A percentile compares a stretch with the other conserved stretches of the same genome.
These are phyloP conservation scores for Hydnum rufescens DNA, from an alignment of 768 basidiomycete genomes.

Conservation along the genomic window DNA sequence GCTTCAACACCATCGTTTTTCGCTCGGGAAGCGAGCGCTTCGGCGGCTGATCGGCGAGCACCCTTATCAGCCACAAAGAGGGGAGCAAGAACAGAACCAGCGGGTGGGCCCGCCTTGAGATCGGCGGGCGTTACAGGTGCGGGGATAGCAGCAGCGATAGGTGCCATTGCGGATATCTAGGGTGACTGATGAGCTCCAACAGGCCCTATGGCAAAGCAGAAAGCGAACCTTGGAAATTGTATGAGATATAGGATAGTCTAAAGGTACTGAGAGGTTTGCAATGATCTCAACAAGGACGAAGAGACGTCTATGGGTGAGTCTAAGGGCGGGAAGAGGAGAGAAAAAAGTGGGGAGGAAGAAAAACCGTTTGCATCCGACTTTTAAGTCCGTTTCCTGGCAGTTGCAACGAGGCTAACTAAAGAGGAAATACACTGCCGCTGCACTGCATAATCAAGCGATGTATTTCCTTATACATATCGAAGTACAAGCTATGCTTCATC, in stretches of 20 bases:
- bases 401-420: too few relatives aligned
- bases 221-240: background rate
- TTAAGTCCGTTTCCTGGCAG: too few relatives aligned
- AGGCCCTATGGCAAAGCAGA: background rate
- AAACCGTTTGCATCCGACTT: background rate
- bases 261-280: background rate
- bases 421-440: too few relatives aligned
- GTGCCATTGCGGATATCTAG: slow-evolving; percentile 10
- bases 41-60: slow-evolving; percentile 49
- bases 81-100: slow-evolving; percentile 45
- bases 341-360: background rate
- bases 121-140: slow-evolving; percentile 39
- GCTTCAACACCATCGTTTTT: slow-evolving; percentile 73
- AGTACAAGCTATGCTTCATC: background rate
- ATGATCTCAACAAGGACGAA: background rate
- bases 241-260: background rate
- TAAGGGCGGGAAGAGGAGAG: slow-evolving; percentile 4
- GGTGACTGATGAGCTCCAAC: background rate
- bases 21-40: slow-evolving; percentile 46
- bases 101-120: slow-evolving; percentile 41
- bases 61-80: slow-evolving; percentile 79
- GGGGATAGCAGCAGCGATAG: slow-evolving; percentile 30
- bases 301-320: background rate
- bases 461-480: too few relatives aligned
- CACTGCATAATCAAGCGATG: too few relatives aligned